Evolutionary conservation across 2,329 filamentous ascomycete species (phyloP).

Genomic region (Aspergillus proliferans): DNA sequence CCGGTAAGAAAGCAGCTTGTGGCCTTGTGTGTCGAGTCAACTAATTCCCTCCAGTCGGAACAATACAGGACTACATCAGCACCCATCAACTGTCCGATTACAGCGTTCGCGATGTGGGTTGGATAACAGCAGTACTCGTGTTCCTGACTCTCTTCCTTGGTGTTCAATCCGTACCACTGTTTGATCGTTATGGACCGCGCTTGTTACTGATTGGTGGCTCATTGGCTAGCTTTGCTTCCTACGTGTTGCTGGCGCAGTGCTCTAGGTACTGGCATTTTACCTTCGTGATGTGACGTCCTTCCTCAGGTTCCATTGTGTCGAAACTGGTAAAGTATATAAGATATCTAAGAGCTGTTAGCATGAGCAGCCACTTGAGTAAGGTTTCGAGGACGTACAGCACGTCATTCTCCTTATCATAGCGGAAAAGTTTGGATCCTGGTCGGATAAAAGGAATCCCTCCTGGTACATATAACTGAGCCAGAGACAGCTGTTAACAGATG

Average conservation of each 20-base stretch:
- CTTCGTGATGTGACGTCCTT: conserved; percentile 27
- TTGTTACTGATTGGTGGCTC: conserved; percentile 36
- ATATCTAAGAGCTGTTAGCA: neutral
- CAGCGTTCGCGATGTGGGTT: conserved; percentile 42
- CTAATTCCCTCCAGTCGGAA: conserved; percentile 32
- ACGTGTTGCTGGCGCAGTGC: conserved; percentile 45
- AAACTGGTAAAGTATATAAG: conserved; percentile 29
- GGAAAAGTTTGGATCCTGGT: no score
- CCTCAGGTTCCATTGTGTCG: conserved; percentile 11
- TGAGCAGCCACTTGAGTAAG: no score
- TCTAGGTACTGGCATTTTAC: conserved; percentile 44
- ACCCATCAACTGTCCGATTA: conserved; percentile 41
- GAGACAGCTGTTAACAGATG: no score
- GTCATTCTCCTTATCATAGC: no score
- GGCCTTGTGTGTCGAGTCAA: no score
- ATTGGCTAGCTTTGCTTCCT: conserved; percentile 32
- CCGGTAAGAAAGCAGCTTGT: conserved; percentile 10
- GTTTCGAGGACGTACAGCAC: no score
- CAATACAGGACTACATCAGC: conserved; percentile 44
- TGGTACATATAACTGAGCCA: no score
- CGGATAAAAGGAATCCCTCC: no score
- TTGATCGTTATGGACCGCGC: conserved; percentile 44
- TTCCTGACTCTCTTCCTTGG: conserved; percentile 42
- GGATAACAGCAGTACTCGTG: conserved; percentile 45
- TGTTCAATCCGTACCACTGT: conserved; percentile 45